These are phyloP conservation scores for Avena atlantica DNA, from an alignment of 176 grass and related monocot genomes.

Conservation along the genomic window DNA sequence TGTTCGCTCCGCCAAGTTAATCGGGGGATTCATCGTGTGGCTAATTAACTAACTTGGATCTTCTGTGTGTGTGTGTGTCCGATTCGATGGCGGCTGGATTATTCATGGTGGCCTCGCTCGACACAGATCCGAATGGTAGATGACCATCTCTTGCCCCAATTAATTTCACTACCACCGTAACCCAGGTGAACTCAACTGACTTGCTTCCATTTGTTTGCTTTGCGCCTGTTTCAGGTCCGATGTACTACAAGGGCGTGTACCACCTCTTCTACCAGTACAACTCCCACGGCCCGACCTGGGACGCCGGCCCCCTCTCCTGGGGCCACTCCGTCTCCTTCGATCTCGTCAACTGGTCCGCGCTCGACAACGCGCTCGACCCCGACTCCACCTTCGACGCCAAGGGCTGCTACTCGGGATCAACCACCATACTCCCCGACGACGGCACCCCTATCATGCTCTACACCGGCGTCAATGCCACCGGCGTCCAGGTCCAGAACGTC, in stretches of 20 bases:
- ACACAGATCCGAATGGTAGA: too few relatives aligned
- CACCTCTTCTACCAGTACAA: conserved; percentile 66
- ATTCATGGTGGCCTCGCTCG: too few relatives aligned
- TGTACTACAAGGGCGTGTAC: conserved; percentile 74
- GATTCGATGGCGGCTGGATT: too few relatives aligned
- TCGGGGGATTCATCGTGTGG: too few relatives aligned
- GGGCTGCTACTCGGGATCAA: conserved; percentile 79
- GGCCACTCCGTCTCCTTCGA: conserved; percentile 72
- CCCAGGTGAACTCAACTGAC: too few relatives aligned
- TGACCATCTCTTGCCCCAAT: too few relatives aligned
- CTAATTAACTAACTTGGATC: too few relatives aligned
- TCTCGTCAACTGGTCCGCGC: conserved; percentile 71
- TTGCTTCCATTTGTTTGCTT: too few relatives aligned
- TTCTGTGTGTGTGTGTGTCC: too few relatives aligned
- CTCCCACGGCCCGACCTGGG: conserved; percentile 21
- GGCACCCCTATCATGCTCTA: conserved; percentile 60
- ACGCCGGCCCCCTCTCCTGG: conserved; percentile 57
- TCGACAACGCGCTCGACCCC: conserved; percentile 55
- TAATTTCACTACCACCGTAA: too few relatives aligned
- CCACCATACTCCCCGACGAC: conserved; percentile 56
- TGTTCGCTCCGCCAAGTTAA: too few relatives aligned
- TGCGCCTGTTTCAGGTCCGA: conserved; percentile 67
- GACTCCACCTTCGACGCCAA: conserved; percentile 58
- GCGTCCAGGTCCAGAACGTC: too few relatives aligned
- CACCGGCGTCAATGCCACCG: conserved; percentile 36